Percentiles rank a stretch among this genome's conserved stretches.
These are phyloP conservation scores for Myriosclerotinia duriaeana DNA, from an alignment of 2,329 filamentous ascomycete genomes.

Conservation along the genomic window DNA sequence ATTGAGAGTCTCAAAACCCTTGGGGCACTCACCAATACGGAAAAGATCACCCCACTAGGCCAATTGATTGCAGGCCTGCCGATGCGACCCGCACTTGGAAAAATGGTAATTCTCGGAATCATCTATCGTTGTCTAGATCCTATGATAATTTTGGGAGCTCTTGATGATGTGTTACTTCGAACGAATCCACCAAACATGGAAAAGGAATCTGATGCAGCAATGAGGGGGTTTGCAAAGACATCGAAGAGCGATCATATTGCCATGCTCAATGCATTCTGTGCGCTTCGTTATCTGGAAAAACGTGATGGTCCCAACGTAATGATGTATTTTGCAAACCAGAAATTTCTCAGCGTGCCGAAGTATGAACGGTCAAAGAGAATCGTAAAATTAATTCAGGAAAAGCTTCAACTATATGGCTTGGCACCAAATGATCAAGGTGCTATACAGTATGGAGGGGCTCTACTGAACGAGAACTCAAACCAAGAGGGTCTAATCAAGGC, in stretches of 20 bases:
- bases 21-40: conserved; percentile 78
- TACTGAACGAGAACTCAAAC: conserved; percentile 48
- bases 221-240: conserved; percentile 63
- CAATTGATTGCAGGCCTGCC: conserved; percentile 87
- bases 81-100: conserved; percentile 83
- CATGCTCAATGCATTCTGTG: conserved; percentile 46
- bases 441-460: conserved; percentile 37
- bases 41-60: conserved; percentile 79
- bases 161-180: conserved; percentile 79
- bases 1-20: conserved; percentile 76
- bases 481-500: conserved; percentile 48
- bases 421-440: conserved; percentile 10
- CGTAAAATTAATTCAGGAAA: background rate
- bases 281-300: conserved; percentile 41
- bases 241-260: conserved; percentile 49
- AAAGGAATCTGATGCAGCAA: conserved; percentile 71
- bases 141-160: conserved; percentile 80
- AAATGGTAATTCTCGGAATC: conserved; percentile 89
- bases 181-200: conserved; percentile 77
- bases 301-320: conserved; percentile 2
- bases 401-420: conserved; percentile 5
- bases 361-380: background rate
- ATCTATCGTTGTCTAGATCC: conserved; percentile 90
- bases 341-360: conserved; percentile 37
- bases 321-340: conserved; percentile 25